Base-by-base conservation (phyloP, 352 stramenopile genomes). In the Globisporangium takayamanum region DNA sequence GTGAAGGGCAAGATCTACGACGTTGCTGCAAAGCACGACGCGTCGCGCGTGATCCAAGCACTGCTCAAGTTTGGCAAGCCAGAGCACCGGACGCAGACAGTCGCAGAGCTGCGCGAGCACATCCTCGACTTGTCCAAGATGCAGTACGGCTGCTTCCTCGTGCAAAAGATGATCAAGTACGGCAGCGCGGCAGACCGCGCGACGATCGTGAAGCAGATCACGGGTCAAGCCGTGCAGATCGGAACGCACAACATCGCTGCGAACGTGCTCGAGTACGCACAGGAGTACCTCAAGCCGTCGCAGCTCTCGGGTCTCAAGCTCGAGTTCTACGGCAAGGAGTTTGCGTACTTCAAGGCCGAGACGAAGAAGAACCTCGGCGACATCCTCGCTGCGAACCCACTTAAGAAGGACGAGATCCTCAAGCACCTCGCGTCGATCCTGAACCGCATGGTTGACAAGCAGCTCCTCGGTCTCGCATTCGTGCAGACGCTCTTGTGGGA, bases 161-260 rank as follows among this genome's bases (percentile, higher is more conserved):
- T 98, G 59, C 83, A 98, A 55, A 98, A 98, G 69, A 92, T 98
- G 69, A 96, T 98, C 73, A 93, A 97, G 66, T 98, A 98, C 74
- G 92, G 90, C 63, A 76, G 70, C 53, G 80, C 80, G 30, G 72
- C 92, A 47, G 79, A 96, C 60, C 87, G 89, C 41, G 78, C 74
- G 25, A 63, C 69, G 15, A 83, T 94, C 54, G 74, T 92, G 56
- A 96, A 98, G 87, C 87, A 92, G 66, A 78, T 98, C 50, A 97
- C 93, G 36, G 95, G 94, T 49, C 76, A 98, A 57, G 92, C 97
- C 30, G 84, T 94, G 41, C 87, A 96, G 60, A 67, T 98, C 20
- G 93, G 80, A 33, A 97, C 97, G 53, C 95, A 99, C 76, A 95
- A 97, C 63, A 95, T 98, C 50, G 95, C 86, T 16, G 88, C 94